Evolutionary conservation across 176 grass and related monocot genomes (phyloP).

Genomic region (Aegilops bicornis): DNA sequence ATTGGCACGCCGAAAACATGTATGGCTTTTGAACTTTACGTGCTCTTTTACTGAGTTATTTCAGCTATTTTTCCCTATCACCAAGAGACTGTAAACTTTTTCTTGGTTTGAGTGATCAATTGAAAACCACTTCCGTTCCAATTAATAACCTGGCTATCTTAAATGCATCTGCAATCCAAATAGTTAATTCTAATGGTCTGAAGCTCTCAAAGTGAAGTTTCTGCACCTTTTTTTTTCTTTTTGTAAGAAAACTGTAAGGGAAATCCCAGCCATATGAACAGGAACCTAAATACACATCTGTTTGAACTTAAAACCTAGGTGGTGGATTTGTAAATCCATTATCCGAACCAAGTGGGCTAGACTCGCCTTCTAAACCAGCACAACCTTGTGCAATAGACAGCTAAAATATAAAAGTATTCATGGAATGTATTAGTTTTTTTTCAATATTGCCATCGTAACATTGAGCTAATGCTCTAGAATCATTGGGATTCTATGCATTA

Average conservation of each 20-base stretch:
- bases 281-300: background rate
- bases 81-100: background rate
- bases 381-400: constrained; percentile 1
- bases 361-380: background rate
- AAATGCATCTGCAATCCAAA: constrained; percentile 17
- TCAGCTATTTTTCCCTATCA: constrained; percentile 29
- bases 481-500: constrained; percentile 1
- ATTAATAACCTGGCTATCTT: constrained; percentile 14
- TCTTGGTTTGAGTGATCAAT: background rate
- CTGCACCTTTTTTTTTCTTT: background rate
- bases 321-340: background rate
- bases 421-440: constrained; percentile 1
- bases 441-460: background rate
- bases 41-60: constrained; percentile 30
- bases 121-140: background rate
- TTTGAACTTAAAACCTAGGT: background rate
- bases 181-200: constrained; percentile 9
- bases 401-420: constrained; percentile 8
- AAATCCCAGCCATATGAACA: background rate
- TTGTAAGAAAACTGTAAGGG: background rate
- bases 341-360: background rate
- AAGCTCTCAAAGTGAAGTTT: constrained; percentile 30
- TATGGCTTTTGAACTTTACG: constrained; percentile 65
- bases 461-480: constrained; percentile 26
- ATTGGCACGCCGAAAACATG: constrained; percentile 97